Evolutionary conservation across 2,329 filamentous ascomycete species (phyloP).

Genomic region (Ceratocystis destructans): DNA sequence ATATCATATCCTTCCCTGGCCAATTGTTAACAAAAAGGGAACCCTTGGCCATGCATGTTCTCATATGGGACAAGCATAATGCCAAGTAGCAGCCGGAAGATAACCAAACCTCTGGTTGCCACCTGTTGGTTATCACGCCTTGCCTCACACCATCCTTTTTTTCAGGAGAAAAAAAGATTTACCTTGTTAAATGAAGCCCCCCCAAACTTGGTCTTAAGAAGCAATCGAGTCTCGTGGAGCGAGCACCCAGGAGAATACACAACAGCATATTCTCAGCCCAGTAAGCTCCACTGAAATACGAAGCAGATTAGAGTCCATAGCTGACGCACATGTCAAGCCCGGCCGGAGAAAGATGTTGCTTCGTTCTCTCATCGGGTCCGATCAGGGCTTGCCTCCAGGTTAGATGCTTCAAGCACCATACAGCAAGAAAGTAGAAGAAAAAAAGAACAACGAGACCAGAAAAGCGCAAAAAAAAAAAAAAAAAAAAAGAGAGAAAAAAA

Average conservation of each 20-base stretch:
- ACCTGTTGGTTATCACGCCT: not conserved
- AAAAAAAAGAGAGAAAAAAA: slow-evolving; percentile 14
- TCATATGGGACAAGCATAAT: not conserved
- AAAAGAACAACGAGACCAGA: not conserved
- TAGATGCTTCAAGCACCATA: not conserved
- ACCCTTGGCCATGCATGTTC: not conserved
- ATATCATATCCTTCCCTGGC: slow-evolving; percentile 7
- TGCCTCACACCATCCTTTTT: not conserved
- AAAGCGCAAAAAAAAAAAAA: slow-evolving; percentile 9
- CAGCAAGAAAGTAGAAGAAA: not conserved
- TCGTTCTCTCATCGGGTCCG: not conserved
- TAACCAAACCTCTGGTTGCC: not conserved
- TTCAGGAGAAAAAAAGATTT: not conserved
- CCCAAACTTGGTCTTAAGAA: not conserved
- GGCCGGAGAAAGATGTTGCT: slow-evolving; percentile 2
- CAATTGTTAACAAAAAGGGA: not conserved
- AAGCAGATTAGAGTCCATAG: not conserved
- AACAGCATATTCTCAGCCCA: not conserved
- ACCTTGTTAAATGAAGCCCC: not conserved
- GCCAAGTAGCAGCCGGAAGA: not conserved
- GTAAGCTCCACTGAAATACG: not conserved
- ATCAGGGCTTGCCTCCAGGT: not conserved
- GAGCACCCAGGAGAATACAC: not conserved
- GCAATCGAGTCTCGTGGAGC: not conserved
- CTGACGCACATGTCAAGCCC: not conserved